A percentile compares a stretch with the other conserved stretches of the same genome.
Conservation (phyloP, 345 rosid species). For the Alliaria petiolata region DNA sequence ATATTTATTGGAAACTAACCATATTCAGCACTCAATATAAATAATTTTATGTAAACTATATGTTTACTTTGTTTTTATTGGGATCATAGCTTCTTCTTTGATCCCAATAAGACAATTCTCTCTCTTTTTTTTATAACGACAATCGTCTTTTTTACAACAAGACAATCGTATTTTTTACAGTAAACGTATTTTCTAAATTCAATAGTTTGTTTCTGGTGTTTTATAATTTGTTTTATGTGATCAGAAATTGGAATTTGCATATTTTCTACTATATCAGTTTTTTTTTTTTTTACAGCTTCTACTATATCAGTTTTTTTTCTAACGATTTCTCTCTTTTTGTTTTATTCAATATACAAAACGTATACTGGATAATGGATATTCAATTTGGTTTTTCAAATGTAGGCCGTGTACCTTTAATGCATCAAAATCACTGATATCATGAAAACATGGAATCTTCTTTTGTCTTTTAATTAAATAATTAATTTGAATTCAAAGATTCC, state of each 20-base stretch:
- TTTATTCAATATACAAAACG: not conserved
- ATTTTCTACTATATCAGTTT: not conserved
- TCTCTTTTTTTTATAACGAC: too few relatives aligned
- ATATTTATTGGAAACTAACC: not conserved
- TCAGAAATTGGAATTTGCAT: not conserved
- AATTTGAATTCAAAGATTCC: slow-evolving; percentile 21
- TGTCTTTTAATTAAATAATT: slow-evolving; percentile 7
- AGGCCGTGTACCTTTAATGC: not conserved
- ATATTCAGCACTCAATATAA: not conserved
- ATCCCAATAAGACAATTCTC: not conserved
- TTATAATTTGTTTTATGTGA: not conserved
- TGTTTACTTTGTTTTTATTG: not conserved
- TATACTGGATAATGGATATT: not conserved
- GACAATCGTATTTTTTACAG: too few relatives aligned
- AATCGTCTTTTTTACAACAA: too few relatives aligned
- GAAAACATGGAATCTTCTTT: slow-evolving; percentile 21
- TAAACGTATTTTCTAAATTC: not conserved
- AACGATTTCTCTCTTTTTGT: too few relatives aligned
- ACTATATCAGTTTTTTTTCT: too few relatives aligned
- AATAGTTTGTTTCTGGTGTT: not conserved
- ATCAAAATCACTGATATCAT: slow-evolving; percentile 5
- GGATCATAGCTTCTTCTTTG: not conserved
- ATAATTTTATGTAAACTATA: not conserved
- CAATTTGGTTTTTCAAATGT: not conserved
- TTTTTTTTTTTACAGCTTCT: too few relatives aligned